phyloP scores from a whole-genome alignment of 75 land plant species.

The Picea glauca region DNA sequence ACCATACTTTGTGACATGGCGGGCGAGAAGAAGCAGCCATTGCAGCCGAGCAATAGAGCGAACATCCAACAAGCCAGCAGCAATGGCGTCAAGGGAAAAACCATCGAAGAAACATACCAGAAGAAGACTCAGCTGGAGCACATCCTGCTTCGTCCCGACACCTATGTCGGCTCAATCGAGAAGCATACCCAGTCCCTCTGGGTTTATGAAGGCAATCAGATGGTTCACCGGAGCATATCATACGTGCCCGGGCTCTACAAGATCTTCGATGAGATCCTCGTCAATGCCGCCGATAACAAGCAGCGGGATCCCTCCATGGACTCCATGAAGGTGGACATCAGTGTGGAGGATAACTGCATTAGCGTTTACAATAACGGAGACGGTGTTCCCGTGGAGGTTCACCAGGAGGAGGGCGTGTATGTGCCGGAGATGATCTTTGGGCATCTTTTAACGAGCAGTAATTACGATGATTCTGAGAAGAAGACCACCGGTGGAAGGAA shows the following conservation, averaged over 20 bases:
- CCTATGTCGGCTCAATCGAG: constrained; percentile 96
- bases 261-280: constrained; percentile 98
- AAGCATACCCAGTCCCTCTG: constrained; percentile 88
- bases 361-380: constrained; percentile 90
- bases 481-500: constrained; percentile 99
- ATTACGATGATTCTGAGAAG: constrained; percentile 88
- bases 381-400: constrained; percentile 95
- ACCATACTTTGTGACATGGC: not conserved
- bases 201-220: constrained; percentile 61
- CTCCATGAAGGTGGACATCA: constrained; percentile 67
- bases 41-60: constrained; percentile 56
- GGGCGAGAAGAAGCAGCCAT: constrained; percentile 27
- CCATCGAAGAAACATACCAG: constrained; percentile 96
- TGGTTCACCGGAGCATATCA: constrained; percentile 60
- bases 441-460: constrained; percentile 89
- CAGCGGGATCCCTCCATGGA: constrained; percentile 93
- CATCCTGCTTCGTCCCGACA: constrained; percentile 97
- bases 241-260: constrained; percentile 99
- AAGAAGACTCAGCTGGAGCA: constrained; percentile 97
- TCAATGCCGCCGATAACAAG: constrained; percentile 99
- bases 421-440: constrained; percentile 99
- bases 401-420: constrained; percentile 89
- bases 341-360: constrained; percentile 63
- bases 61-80: constrained; percentile 21
- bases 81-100: constrained; percentile 33